Evolutionary conservation across 306 rosid species (phyloP).

Genomic region (Betula pendula): DNA sequence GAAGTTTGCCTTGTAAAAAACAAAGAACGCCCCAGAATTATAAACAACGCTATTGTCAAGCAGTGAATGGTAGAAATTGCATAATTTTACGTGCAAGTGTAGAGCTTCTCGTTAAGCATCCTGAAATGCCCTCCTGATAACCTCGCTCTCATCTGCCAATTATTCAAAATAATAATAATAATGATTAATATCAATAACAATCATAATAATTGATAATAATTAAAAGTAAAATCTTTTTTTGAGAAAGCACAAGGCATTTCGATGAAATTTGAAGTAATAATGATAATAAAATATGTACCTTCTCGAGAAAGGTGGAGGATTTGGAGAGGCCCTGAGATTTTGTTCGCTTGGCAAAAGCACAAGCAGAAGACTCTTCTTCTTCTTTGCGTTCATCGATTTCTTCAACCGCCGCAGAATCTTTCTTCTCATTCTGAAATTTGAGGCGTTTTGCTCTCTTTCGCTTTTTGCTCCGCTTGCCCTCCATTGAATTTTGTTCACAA

Average conservation of each 20-base stretch:
- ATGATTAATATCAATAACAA: background rate
- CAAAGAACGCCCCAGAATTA: background rate
- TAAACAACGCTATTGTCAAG: background rate
- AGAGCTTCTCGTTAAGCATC: slow-evolving; percentile 95
- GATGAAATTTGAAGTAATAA: background rate
- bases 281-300: slow-evolving; percentile 31
- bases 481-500: slow-evolving; percentile 33
- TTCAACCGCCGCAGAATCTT: background rate
- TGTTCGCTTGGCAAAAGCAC: slow-evolving; percentile 30
- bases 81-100: slow-evolving; percentile 79
- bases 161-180: background rate
- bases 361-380: slow-evolving; percentile 14
- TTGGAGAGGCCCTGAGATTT: slow-evolving; percentile 40
- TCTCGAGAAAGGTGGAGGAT: slow-evolving; percentile 62
- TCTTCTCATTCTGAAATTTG: slow-evolving; percentile 16
- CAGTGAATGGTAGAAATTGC: background rate
- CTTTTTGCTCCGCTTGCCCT: slow-evolving; percentile 43
- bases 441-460: slow-evolving; percentile 44
- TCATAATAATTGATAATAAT: background rate
- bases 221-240: background rate
- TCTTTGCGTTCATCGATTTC: slow-evolving; percentile 12
- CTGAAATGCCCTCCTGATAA: slow-evolving; percentile 94
- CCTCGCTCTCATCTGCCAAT: slow-evolving; percentile 75
- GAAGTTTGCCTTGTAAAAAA: background rate
- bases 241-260: background rate